Evolutionary conservation across 2,329 filamentous ascomycete species (phyloP), one percentile per base, ranked within the genome.

Genomic region (Nigrospora oryzae): DNA sequence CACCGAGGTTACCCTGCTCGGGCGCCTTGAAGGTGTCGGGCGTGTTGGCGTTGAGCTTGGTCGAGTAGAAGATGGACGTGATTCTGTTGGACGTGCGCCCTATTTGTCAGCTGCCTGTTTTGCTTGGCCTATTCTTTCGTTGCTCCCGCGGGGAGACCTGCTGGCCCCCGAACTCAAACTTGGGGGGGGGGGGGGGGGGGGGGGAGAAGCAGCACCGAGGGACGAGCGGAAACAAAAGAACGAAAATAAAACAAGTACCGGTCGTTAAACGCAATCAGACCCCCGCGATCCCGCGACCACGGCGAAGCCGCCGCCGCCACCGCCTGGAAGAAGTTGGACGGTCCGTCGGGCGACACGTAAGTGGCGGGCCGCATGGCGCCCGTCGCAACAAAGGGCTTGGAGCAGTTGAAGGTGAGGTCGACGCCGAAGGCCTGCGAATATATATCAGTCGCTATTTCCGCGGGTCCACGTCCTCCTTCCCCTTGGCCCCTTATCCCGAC

Each of bases 291-390:
- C 10, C 54, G 57, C 2, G 73, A 74, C 2, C 60, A 58, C 2
- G 67, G 60, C 31, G 63, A 66, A 1, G 63, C 67, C 1, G 79
- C 79, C 4, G 83, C 64, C 0, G 71, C 77, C 1, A 81, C 77
- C 12, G 78, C 75, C 56, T 78, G 72, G 36, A 79, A 71, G 23
- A 83, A 67, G 58, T 84, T 83, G 55, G 77, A 70, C 14, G 77
- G 78, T 0, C 80, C 80, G 48, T 84, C 80, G 14, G 80, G 78
- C 48, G 74, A 77, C 53, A 82, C 67, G 12, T 77, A 78, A 0
- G 79, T 81, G 0, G 77, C 73, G 5, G 79, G 79, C 11, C 79
- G 67, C 79, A 83, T 83, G 15, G 79, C 72, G 5, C 79, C 79
- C 2, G 79, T 79, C 19, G 79, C 55, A 4, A 83, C 69, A 5